Evolutionary conservation across 768 basidiomycete genomes (phyloP).

Genomic region (Lentinula edodes): DNA sequence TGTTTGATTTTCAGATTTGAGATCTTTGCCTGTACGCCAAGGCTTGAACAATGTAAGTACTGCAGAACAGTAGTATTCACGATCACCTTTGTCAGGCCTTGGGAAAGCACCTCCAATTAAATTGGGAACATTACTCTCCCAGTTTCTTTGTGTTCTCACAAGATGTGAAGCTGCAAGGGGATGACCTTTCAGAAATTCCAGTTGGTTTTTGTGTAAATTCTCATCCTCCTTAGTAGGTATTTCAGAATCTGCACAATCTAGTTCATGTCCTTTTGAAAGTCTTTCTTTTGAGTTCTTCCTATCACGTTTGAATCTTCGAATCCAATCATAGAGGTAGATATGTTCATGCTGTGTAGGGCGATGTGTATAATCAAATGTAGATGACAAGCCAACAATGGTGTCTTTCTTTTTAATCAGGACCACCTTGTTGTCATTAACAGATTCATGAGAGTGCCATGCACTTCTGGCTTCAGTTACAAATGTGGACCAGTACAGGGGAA

Average conservation of each 20-base stretch:
- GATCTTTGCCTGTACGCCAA: conserved; percentile 17
- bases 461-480: conserved; percentile 22
- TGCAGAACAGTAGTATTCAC: conserved; percentile 24
- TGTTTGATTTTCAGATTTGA: conserved; percentile 12
- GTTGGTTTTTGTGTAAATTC: too few species aligned
- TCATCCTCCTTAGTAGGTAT: not conserved
- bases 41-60: conserved; percentile 26
- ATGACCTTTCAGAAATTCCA: conserved; percentile 15
- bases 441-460: too few species aligned
- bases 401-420: conserved; percentile 12
- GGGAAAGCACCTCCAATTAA: conserved; percentile 22
- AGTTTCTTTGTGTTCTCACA: conserved; percentile 2
- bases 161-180: conserved; percentile 18
- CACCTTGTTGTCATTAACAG: conserved; percentile 17
- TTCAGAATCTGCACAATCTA: not conserved
- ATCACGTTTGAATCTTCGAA: not conserved
- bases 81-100: conserved; percentile 20
- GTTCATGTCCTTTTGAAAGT: not conserved
- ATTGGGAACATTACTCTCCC: conserved; percentile 17
- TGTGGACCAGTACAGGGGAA: conserved; percentile 24
- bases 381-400: conserved; percentile 16
- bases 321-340: conserved; percentile 9
- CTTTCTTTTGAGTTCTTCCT: not conserved
- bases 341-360: conserved; percentile 3
- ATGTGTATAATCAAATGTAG: conserved; percentile 27